A percentile compares a stretch with the other conserved stretches of the same genome.
Evolutionary conservation across 2,329 filamentous ascomycete species (phyloP).

Genomic region (Phyllosticta paracitricarpa): DNA sequence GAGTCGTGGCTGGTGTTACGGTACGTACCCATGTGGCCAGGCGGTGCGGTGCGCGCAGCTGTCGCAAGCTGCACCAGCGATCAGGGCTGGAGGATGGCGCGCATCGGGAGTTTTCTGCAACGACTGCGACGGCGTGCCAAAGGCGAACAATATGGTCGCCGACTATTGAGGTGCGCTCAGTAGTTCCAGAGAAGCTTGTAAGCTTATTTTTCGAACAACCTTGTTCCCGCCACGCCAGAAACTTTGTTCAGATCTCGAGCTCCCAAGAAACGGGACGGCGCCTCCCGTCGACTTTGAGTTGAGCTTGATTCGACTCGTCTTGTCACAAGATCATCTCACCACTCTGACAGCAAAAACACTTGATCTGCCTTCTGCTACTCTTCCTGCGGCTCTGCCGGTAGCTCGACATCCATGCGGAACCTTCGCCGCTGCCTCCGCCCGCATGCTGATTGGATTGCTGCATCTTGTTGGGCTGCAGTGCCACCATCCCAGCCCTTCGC

Average conservation of each 20-base stretch:
- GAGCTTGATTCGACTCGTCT: background rate
- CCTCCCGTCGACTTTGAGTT: background rate
- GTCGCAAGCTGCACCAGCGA: background rate
- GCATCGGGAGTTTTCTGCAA: background rate
- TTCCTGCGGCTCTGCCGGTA: background rate
- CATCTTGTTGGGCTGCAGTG: background rate
- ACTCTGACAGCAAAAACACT: background rate
- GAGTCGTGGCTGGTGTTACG: background rate
- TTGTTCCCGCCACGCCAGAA: background rate
- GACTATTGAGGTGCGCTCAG: background rate
- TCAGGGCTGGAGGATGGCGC: background rate
- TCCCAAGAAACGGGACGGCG: background rate
- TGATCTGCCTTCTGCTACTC: background rate
- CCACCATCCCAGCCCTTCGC: background rate
- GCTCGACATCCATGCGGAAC: too few species aligned
- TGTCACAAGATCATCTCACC: background rate
- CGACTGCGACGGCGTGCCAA: background rate
- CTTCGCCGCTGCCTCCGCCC: background rate
- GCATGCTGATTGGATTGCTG: background rate
- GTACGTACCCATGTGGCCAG: background rate
- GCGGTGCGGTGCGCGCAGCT: background rate
- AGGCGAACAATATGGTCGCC: too few species aligned
- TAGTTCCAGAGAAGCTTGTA: background rate
- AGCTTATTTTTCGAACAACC: background rate
- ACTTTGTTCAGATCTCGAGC: background rate